phyloP scores from a whole-genome alignment of 148 eudicot species.

The Polygonum maritimum region DNA sequence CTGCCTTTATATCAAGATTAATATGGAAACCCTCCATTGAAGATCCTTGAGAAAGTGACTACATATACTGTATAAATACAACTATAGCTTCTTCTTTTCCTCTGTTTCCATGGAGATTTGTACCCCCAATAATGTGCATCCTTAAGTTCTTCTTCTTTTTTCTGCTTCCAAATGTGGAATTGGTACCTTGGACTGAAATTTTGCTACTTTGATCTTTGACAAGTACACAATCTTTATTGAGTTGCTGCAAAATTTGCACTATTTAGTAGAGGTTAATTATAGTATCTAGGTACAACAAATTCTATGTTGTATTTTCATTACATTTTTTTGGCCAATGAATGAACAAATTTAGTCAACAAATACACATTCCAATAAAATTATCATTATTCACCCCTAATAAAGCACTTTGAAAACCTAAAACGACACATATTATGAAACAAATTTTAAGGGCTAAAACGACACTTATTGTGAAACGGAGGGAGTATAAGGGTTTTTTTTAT shows the following conservation, averaged over 20 bases:
- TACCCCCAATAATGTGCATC: not conserved
- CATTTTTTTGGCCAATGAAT: too few relatives aligned
- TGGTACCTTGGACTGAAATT: conserved; percentile 3
- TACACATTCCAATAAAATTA: too few relatives aligned
- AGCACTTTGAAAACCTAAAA: too few relatives aligned
- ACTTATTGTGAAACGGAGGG: too few relatives aligned
- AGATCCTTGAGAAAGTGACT: conserved; percentile 10
- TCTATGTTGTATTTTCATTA: not conserved
- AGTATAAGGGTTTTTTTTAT: not conserved
- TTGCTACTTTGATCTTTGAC: not conserved
- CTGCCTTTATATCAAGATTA: not conserved
- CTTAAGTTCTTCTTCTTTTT: not conserved
- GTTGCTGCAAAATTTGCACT: not conserved
- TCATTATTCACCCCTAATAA: too few relatives aligned
- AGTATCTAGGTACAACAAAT: not conserved
- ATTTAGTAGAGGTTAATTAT: not conserved
- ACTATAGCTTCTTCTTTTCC: not conserved
- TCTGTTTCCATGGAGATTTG: conserved; percentile 5
- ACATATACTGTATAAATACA: not conserved
- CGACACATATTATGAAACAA: too few relatives aligned
- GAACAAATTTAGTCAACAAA: too few relatives aligned
- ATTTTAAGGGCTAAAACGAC: too few relatives aligned
- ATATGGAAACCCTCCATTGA: conserved; percentile 5
- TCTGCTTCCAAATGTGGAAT: not conserved
- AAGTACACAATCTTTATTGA: not conserved